These are phyloP conservation scores for Naganishia vishniacii DNA, from an alignment of 768 basidiomycete genomes.

Conservation along the genomic window DNA sequence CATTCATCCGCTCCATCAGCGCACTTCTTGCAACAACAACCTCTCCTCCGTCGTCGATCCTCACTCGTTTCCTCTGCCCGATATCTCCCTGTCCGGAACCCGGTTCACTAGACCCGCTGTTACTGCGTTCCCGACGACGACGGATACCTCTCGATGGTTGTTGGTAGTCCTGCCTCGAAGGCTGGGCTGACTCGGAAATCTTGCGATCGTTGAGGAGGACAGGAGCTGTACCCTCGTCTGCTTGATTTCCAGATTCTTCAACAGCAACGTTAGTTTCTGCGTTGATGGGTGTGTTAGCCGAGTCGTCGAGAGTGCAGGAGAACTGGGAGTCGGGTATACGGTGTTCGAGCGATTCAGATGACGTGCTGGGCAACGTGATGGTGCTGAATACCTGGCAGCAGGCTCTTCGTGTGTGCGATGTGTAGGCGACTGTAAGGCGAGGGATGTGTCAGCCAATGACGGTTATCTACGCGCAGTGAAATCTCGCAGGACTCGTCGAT, in stretches of 20 bases:
- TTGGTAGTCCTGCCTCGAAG: neutral
- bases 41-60: neutral
- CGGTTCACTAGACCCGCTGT: conserved; percentile 2
- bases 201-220: neutral
- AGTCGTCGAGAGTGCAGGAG: neutral
- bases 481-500: too few relatives aligned
- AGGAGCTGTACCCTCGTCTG: too few relatives aligned
- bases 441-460: too few relatives aligned
- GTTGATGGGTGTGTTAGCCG: too few relatives aligned
- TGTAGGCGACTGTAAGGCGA: too few relatives aligned
- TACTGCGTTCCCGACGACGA: conserved; percentile 1
- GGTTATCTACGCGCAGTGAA: too few relatives aligned
- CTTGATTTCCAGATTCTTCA: too few relatives aligned
- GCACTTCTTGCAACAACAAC: neutral
- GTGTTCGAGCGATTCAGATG: neutral
- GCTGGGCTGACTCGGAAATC: conserved; percentile 2
- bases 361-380: conserved; percentile 13
- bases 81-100: conserved; percentile 7
- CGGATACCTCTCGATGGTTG: neutral
- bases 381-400: neutral
- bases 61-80: neutral
- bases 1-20: conserved; percentile 11
- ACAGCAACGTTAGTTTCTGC: too few relatives aligned
- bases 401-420: too few relatives aligned
- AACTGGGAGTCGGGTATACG: conserved; percentile 4